Conservation (phyloP, 192 early-diverging fungal genomes). For the Mortierella alpina region DNA sequence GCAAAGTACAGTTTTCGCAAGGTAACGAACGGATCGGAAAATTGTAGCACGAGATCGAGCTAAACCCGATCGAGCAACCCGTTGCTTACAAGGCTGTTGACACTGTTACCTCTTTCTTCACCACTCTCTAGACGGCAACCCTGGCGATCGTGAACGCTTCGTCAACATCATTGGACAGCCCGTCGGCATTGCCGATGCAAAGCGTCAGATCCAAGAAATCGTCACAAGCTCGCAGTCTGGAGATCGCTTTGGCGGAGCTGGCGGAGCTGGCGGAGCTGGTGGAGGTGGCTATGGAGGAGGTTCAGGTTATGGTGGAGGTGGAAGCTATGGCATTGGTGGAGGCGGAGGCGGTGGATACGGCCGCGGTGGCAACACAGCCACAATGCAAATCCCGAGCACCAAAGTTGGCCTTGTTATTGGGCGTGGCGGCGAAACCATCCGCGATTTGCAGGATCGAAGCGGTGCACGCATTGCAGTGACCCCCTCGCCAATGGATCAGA, state of each 20-base stretch:
- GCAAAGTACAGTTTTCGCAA: conserved; percentile 78
- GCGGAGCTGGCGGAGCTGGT: conserved; percentile 11
- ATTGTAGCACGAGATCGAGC: neutral
- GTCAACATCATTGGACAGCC: conserved; percentile 61
- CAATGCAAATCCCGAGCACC: conserved; percentile 69
- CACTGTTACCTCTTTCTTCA: neutral
- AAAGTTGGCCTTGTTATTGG: conserved; percentile 91
- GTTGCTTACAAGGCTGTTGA: neutral
- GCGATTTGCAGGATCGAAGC: conserved; percentile 72
- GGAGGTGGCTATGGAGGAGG: conserved; percentile 23
- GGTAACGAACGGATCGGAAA: conserved; percentile 17
- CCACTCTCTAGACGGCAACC: conserved; percentile 46
- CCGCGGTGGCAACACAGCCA: conserved; percentile 48
- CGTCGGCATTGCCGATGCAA: conserved; percentile 60
- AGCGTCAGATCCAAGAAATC: conserved; percentile 65
- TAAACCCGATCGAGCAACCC: neutral
- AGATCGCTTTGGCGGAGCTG: conserved; percentile 33
- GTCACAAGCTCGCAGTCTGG: conserved; percentile 53
- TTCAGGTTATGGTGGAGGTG: conserved; percentile 1
- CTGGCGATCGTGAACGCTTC: conserved; percentile 59
- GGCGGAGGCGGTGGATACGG: conserved; percentile 39
- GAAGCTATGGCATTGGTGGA: conserved; percentile 27
- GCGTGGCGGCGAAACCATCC: conserved; percentile 80
- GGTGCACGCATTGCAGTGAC: conserved; percentile 79
- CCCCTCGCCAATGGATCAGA: conserved; percentile 56